phyloP scores from a whole-genome alignment of 768 basidiomycete species.

The Leccinum rimulosum region DNA sequence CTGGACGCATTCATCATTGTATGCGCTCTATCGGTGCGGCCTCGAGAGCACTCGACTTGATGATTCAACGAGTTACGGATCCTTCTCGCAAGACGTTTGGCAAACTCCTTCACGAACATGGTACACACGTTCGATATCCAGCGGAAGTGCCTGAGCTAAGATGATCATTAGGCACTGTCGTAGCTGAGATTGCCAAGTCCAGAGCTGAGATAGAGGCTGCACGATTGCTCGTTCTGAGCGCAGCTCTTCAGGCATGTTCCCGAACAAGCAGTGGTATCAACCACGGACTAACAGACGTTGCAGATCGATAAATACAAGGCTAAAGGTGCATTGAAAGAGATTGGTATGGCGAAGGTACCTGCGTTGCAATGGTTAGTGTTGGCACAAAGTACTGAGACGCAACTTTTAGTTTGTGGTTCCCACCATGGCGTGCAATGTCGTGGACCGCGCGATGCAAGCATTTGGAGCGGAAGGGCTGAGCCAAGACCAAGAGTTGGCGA shows the following conservation, averaged over 20 bases:
- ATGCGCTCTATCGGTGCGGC: constrained; percentile 97
- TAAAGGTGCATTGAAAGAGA: constrained; percentile 95
- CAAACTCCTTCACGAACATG: constrained; percentile 88
- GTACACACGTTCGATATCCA: constrained; percentile 38
- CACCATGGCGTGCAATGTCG: constrained; percentile 78
- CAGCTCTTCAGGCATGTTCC: constrained; percentile 70
- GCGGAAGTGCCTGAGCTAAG: constrained; percentile 1
- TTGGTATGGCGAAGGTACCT: constrained; percentile 91
- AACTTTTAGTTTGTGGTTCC: constrained; percentile 83
- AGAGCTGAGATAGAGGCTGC: constrained; percentile 91
- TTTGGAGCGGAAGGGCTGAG: constrained; percentile 96
- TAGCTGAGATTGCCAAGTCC: constrained; percentile 88
- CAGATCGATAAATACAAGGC: constrained; percentile 89
- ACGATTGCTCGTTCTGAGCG: constrained; percentile 85
- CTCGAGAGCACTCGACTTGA: constrained; percentile 76
- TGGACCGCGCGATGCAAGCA: constrained; percentile 95
- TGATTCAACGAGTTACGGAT: constrained; percentile 93
- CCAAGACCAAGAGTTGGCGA: constrained; percentile 84
- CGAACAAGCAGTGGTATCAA: not conserved
- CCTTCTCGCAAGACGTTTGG: constrained; percentile 91
- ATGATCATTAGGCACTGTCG: constrained; percentile 65
- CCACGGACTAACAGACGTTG: constrained; percentile 3
- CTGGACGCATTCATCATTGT: constrained; percentile 96
- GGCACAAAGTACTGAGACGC: not conserved
- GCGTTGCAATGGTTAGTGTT: not conserved